phyloP scores from a whole-genome alignment of 805 yeast genomes.

The Candida oleophila region DNA sequence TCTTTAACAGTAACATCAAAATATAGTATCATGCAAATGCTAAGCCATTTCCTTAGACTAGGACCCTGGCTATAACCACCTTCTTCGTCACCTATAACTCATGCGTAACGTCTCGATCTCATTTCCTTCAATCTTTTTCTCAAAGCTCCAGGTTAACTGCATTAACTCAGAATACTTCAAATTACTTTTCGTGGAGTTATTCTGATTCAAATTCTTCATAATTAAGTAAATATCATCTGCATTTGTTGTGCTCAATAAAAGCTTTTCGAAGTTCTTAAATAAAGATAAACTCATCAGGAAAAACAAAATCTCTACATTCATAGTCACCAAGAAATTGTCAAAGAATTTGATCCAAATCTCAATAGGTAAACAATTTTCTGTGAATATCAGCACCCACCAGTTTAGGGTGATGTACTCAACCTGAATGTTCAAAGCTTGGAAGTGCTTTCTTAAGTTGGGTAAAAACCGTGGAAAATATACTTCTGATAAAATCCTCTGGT shows the following conservation, averaged over 20 bases:
- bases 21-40: no score
- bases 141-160: conserved; percentile 13
- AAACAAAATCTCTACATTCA: conserved; percentile 35
- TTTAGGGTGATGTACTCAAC: conserved; percentile 50
- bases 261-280: conserved; percentile 34
- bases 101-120: not conserved
- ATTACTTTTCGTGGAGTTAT: conserved; percentile 14
- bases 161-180: conserved; percentile 21
- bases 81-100: not conserved
- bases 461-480: conserved; percentile 31
- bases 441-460: conserved; percentile 41
- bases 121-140: conserved; percentile 10
- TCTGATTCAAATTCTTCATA: conserved; percentile 29
- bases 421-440: conserved; percentile 35
- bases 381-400: conserved; percentile 58
- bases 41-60: no score
- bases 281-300: conserved; percentile 33
- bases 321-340: conserved; percentile 40
- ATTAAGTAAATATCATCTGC: conserved; percentile 33
- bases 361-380: conserved; percentile 47
- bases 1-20: no score
- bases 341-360: conserved; percentile 53
- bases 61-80: no score
- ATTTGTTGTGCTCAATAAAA: conserved; percentile 20
- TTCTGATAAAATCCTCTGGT: conserved; percentile 35